Evolutionary conservation across 208 protist genomes (phyloP).

Genomic region (Trypanosoma conorhini): DNA sequence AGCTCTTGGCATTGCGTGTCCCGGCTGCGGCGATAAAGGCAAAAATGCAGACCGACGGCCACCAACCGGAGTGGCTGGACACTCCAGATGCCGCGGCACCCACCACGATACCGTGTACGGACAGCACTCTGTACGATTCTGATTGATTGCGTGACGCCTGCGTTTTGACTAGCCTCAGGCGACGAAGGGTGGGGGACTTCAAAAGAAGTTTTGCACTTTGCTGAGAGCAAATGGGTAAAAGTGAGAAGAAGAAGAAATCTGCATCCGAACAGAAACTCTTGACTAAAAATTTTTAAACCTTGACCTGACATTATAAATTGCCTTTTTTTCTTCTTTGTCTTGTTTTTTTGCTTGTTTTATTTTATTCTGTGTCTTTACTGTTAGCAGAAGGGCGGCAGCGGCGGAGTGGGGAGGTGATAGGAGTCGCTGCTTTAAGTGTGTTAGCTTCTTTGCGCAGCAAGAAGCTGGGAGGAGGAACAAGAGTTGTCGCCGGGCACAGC

Average conservation of each 20-base stretch:
- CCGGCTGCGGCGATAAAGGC: constrained; percentile 41
- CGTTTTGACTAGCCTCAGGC: neutral
- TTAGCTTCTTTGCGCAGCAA: neutral
- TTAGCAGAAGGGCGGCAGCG: neutral
- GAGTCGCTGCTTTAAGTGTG: neutral
- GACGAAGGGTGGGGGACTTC: neutral
- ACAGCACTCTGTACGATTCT: constrained; percentile 45
- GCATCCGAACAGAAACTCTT: neutral
- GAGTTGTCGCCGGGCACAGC: neutral
- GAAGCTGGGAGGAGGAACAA: neutral
- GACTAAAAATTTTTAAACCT: neutral
- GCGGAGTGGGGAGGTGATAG: neutral
- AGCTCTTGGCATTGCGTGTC: constrained; percentile 58
- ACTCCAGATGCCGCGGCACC: constrained; percentile 57
- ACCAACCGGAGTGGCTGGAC: constrained; percentile 60
- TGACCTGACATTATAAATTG: neutral
- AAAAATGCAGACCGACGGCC: constrained; percentile 64
- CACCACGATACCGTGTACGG: constrained; percentile 25
- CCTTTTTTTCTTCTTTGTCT: neutral
- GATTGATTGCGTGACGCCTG: constrained; percentile 21
- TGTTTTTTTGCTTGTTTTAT: neutral
- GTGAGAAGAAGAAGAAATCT: neutral
- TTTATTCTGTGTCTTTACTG: neutral
- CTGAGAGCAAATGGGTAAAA: neutral
- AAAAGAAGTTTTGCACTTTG: neutral